Conservation (phyloP, 257 asterid species). For the Leonotis leonurus region DNA sequence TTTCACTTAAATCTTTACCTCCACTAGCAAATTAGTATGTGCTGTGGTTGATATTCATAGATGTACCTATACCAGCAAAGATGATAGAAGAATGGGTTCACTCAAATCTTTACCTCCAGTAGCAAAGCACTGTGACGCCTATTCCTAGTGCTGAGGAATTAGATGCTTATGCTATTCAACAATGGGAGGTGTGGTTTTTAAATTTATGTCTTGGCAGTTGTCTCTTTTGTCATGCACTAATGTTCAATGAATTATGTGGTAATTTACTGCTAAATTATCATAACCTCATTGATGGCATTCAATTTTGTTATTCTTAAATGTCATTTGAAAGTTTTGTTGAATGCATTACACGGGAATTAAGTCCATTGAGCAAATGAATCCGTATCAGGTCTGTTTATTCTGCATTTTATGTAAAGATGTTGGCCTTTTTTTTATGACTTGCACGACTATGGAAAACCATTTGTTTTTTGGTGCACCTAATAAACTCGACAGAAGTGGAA, state of each 20-base stretch:
- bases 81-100: slow-evolving; percentile 87
- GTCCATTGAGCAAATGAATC: slow-evolving; percentile 11
- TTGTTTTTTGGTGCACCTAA: slow-evolving; percentile 90
- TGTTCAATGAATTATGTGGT: slow-evolving; percentile 5
- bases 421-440: slow-evolving; percentile 40
- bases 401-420: slow-evolving; percentile 25
- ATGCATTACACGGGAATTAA: slow-evolving; percentile 3
- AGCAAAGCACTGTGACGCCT: slow-evolving; percentile 73
- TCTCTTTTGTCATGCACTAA: slow-evolving; percentile 14
- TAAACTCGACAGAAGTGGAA: slow-evolving; percentile 79
- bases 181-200: slow-evolving; percentile 82
- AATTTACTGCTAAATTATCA: slow-evolving; percentile 2
- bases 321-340: background rate
- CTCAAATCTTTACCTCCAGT: slow-evolving; percentile 36
- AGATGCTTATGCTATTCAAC: slow-evolving; percentile 76
- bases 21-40: slow-evolving; percentile 92
- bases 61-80: slow-evolving; percentile 55
- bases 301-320: background rate
- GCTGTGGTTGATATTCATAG: slow-evolving; percentile 63
- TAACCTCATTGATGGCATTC: background rate
- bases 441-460: slow-evolving; percentile 49
- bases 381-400: slow-evolving; percentile 9
- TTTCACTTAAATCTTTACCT: slow-evolving; percentile 64
- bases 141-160: slow-evolving; percentile 84
- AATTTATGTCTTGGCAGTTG: slow-evolving; percentile 4